Evolutionary conservation across 495 filamentous ascomycete genomes (phyloP), one percentile per base, ranked within the genome.

Genomic region (Annulohypoxylon nitens): DNA sequence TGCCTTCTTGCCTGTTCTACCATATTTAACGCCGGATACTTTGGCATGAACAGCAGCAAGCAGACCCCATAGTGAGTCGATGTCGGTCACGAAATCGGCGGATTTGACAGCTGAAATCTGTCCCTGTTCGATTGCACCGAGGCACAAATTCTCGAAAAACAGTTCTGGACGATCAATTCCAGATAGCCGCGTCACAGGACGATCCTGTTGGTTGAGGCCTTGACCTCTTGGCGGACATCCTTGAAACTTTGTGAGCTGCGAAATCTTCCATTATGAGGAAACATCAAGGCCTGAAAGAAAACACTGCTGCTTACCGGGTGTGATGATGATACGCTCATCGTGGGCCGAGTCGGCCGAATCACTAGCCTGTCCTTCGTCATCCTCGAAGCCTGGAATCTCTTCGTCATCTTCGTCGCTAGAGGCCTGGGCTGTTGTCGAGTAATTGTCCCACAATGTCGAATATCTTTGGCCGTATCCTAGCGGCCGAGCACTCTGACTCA

Each of bases 61-160:
- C 4, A 59, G 25, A 10, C 12, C 64, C 39, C 64, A 58, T 0
- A 67, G 2, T 0, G 64, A 48, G 2, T 59, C 53, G 1, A 34
- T 14, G 7, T 66, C 64, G 1, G 39, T 66, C 4, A 59, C 64
- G 33, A 66, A 48, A 3, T 53, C 11, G 10, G 64, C 64, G 23
- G 53, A 57, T 10, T 47, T 34, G 26, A 66, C 48, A 0, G 39
- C 1, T 3, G 23, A n/a, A 11, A 50, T 14, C 23, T 47, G 33
- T 8, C 26, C 16, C 0, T 25, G 7, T 12, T 66, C 64, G 0
- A 47, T 11, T 2, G 64, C 64, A 2, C 39, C 51, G 4, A 51
- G 48, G 14, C 53, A 66, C 3, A 66, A 30, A 8, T 37, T 5
- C 6, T 66, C 64, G 25, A 58, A 66, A 23, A 9, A 5, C n/a